Evolutionary conservation across 352 stramenopile genomes (phyloP), one percentile per base, ranked within the genome.

Genomic region (Pythium monospermum): DNA sequence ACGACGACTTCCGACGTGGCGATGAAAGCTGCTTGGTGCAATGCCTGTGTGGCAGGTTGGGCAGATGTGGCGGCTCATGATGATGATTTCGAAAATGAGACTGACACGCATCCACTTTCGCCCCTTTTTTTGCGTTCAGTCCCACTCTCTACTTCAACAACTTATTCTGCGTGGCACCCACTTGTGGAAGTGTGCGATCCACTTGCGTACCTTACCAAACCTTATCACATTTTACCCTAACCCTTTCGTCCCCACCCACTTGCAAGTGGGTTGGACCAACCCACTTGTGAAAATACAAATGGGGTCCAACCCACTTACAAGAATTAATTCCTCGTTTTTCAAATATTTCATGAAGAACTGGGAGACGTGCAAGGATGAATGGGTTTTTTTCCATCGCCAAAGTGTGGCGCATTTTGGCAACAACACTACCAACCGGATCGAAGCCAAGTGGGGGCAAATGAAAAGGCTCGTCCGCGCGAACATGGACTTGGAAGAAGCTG

Each of bases 401-500:
- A 41, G 41, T 36, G 48, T 56, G 0, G 37, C 38, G n/a, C n/a
- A 56, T 22, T n/a, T 48, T 1, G 48, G 48, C 37, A 56, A 56
- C 28, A 35, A 48, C 30, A 48, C 48, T 1, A 56, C 47, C 48
- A 56, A 56, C 25, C 27, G 38, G 1, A 48, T 48, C 16, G 48
- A 56, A 18, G 38, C 27, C 4, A 48, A 47, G 47, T 54, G 6
- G 15, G 47, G 47, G 12, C 16, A 39, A 16, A 39, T 22, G 16
- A 54, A 54, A 23, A 33, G 27, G 0, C 18, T 56, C 19, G 13
- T 56, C 16, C 3, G 22, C 13, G 39, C 36, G 0, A 63, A 59
- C 21, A 62, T 65, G 43, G 36, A 33, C 2, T 25, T 71, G 21
- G 52, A 64, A 38, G 47, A 66, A 16, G 53, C 44, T 11, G 43